phyloP scores from a whole-genome alignment of 2,329 filamentous ascomycete species.

The Dactylellina haptotyla region DNA sequence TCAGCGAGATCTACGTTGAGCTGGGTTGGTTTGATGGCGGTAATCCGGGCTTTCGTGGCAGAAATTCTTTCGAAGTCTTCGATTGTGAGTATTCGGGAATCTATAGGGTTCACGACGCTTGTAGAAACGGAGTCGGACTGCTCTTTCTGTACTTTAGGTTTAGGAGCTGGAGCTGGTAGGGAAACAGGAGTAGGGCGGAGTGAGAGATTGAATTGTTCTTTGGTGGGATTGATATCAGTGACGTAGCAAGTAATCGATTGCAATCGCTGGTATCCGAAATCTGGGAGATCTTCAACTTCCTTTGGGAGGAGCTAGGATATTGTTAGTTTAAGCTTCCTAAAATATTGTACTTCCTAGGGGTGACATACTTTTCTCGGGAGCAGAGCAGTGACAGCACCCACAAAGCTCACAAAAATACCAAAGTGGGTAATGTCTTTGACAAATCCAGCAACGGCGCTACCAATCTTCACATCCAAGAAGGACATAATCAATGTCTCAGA shows the following conservation, averaged over 20 bases:
- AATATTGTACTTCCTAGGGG: background rate
- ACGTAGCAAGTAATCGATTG: conserved; percentile 80
- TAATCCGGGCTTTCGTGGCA: conserved; percentile 78
- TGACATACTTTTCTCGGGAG: conserved; percentile 66
- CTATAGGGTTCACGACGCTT: conserved; percentile 71
- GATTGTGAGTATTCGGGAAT: conserved; percentile 71
- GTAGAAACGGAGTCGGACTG: conserved; percentile 61
- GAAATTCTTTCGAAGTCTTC: conserved; percentile 79
- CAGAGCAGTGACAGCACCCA: conserved; percentile 78
- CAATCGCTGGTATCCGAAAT: conserved; percentile 81
- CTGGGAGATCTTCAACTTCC: conserved; percentile 73
- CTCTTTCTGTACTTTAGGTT: conserved; percentile 60
- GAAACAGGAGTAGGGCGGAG: conserved; percentile 65
- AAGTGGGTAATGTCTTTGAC: conserved; percentile 84
- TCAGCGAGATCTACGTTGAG: conserved; percentile 89
- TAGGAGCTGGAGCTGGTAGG: conserved; percentile 65
- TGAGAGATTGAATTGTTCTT: conserved; percentile 75
- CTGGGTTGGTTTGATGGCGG: conserved; percentile 89
- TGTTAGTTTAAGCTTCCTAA: conserved; percentile 1
- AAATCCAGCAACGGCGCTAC: conserved; percentile 77
- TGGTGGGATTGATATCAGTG: conserved; percentile 75
- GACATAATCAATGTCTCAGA: conserved; percentile 75
- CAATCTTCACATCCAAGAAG: conserved; percentile 77
- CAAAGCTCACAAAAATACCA: conserved; percentile 89
- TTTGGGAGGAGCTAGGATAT: conserved; percentile 76